Conservation (phyloP, 2,329 filamentous ascomycete species). For the Diaporthe sp. region DNA sequence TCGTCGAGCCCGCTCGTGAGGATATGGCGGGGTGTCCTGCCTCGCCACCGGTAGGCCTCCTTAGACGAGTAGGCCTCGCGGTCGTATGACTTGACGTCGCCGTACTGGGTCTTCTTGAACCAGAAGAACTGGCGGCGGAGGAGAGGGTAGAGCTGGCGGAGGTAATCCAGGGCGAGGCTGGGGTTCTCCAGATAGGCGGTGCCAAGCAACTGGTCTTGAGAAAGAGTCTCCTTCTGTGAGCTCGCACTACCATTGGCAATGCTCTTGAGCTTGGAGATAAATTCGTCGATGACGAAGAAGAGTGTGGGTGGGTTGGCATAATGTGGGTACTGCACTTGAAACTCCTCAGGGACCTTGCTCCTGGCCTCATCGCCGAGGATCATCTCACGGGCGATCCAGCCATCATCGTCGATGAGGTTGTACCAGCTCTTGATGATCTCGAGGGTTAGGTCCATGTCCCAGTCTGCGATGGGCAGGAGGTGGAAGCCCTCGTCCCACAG, state of each 20-base stretch:
- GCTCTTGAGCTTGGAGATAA: conserved; percentile 81
- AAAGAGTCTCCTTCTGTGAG: conserved; percentile 57
- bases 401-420: conserved; percentile 94
- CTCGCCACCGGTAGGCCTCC: conserved; percentile 95
- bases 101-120: conserved; percentile 93
- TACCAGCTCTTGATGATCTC: conserved; percentile 97
- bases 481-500: conserved; percentile 99
- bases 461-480: conserved; percentile 89
- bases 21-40: conserved; percentile 86
- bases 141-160: conserved; percentile 85
- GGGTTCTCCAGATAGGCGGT: conserved; percentile 76
- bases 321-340: conserved; percentile 95
- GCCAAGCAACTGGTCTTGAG: conserved; percentile 62
- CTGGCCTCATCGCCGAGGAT: conserved; percentile 92
- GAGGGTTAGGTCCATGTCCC: conserved; percentile 88
- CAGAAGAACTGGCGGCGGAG: conserved; percentile 92
- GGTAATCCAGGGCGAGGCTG: conserved; percentile 76
- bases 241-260: conserved; percentile 60
- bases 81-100: conserved; percentile 92
- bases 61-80: conserved; percentile 88
- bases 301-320: conserved; percentile 97
- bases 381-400: conserved; percentile 97
- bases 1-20: conserved; percentile 96
- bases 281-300: conserved; percentile 87
- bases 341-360: conserved; percentile 93